A percentile compares a stretch with the other conserved stretches of the same genome.
These are phyloP conservation scores for Patellaria atrata DNA, from an alignment of 495 filamentous ascomycete genomes.

Conservation along the genomic window DNA sequence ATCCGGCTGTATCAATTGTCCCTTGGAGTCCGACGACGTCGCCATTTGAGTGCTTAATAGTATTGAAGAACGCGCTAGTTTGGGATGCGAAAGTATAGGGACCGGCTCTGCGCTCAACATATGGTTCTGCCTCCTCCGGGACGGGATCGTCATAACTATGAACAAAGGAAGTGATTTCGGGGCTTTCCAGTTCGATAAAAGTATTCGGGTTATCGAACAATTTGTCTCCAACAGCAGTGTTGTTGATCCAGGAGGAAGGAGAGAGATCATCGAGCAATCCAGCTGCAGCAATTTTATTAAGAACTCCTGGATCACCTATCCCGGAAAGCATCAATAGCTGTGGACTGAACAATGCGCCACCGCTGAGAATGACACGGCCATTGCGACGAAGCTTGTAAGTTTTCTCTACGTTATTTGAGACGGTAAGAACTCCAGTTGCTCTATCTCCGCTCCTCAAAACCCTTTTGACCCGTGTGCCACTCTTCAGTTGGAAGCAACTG, in stretches of 20 bases:
- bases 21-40: constrained; percentile 26
- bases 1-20: constrained; percentile 29
- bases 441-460: no score
- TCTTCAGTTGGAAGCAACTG: constrained; percentile 8
- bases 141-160: constrained; percentile 26
- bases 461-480: constrained; percentile 6
- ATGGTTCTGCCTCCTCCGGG: constrained; percentile 22
- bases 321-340: constrained; percentile 9
- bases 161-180: constrained; percentile 26
- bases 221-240: constrained; percentile 25
- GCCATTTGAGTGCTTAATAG: constrained; percentile 23
- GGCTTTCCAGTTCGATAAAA: constrained; percentile 27
- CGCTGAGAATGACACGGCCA: constrained; percentile 9
- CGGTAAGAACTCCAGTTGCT: background rate
- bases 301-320: constrained; percentile 16
- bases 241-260: constrained; percentile 25
- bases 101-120: constrained; percentile 24
- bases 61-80: constrained; percentile 30
- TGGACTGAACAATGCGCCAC: constrained; percentile 9
- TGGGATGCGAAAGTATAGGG: constrained; percentile 29
- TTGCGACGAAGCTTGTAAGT: no score
- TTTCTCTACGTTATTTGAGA: no score
- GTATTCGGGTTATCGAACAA: constrained; percentile 35
- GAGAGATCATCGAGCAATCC: constrained; percentile 16
- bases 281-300: constrained; percentile 16